Conservation (phyloP, 768 basidiomycete species). For the Trametes cinnabarina region DNA sequence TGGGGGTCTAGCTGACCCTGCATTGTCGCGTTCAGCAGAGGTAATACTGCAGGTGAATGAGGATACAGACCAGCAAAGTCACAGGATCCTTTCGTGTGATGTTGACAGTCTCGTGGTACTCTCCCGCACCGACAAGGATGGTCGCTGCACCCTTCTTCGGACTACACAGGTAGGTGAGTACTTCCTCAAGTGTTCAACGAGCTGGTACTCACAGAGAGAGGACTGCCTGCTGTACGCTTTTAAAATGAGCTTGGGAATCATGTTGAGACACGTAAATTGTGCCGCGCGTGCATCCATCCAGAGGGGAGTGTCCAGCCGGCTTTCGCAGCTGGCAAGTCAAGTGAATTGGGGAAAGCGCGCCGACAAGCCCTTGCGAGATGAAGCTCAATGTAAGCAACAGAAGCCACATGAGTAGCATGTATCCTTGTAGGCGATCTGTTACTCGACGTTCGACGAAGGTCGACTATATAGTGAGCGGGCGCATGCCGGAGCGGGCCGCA, state of each 20-base stretch:
- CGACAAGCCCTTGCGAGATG: neutral
- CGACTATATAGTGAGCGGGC: neutral
- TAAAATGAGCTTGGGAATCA: conserved; percentile 46
- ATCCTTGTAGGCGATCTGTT: no score
- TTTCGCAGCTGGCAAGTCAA: conserved; percentile 54
- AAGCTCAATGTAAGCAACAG: neutral
- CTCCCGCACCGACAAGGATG: conserved; percentile 57
- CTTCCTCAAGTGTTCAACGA: no score
- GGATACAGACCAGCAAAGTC: conserved; percentile 47
- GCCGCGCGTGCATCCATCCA: conserved; percentile 52
- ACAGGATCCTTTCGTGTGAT: conserved; percentile 53
- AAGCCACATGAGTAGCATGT: no score
- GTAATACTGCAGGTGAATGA: neutral
- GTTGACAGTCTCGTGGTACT: conserved; percentile 60
- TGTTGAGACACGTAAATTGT: conserved; percentile 58
- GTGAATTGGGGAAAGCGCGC: conserved; percentile 46
- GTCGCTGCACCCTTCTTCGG: conserved; percentile 38
- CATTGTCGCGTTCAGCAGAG: neutral
- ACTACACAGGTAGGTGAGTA: conserved; percentile 29
- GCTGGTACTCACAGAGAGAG: conserved; percentile 46
- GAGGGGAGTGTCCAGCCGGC: conserved; percentile 38
- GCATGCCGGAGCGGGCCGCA: neutral
- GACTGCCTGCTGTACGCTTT: conserved; percentile 54
- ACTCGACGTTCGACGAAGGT: neutral
- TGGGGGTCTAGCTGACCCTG: conserved; percentile 49